These are phyloP conservation scores for Chlamydomonas schloesseri DNA, from an alignment of 139 green algal genomes.

Conservation along the genomic window DNA sequence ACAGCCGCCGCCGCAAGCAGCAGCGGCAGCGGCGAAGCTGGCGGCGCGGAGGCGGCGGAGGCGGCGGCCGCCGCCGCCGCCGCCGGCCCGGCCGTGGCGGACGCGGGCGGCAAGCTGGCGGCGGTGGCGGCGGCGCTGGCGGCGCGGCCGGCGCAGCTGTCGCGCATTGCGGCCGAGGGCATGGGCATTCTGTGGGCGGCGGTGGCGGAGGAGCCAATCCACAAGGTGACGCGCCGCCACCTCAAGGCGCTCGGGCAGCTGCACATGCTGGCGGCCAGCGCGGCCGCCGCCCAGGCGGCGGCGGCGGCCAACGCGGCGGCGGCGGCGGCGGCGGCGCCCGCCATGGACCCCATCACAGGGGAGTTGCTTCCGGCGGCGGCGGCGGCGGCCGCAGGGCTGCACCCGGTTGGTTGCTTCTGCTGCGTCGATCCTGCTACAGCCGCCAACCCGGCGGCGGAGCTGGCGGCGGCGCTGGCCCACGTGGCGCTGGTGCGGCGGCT, in stretches of 20 bases:
- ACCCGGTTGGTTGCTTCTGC: slow-evolving; percentile 8
- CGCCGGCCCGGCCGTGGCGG: background rate
- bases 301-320: background rate
- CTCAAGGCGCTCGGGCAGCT: slow-evolving; percentile 25
- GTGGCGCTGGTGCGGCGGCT: slow-evolving; percentile 24
- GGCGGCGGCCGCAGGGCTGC: background rate
- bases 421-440: background rate
- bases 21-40: background rate
- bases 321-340: background rate
- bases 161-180: background rate
- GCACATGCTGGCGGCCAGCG: background rate
- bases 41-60: background rate
- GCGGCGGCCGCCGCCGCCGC: background rate
- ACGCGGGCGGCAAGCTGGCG: slow-evolving; percentile 9
- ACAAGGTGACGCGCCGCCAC: slow-evolving; percentile 18
- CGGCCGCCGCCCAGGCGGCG: background rate
- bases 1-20: background rate
- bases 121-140: slow-evolving; percentile 8
- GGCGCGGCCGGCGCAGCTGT: background rate
- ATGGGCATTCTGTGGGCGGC: slow-evolving; percentile 27
- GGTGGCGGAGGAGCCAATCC: slow-evolving; percentile 7
- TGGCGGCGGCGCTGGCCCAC: slow-evolving; percentile 3
- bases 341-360: background rate
- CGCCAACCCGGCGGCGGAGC: background rate
- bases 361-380: background rate